These are phyloP conservation scores for Hydnomerulius pinastri DNA, from an alignment of 768 basidiomycete genomes.

Conservation along the genomic window DNA sequence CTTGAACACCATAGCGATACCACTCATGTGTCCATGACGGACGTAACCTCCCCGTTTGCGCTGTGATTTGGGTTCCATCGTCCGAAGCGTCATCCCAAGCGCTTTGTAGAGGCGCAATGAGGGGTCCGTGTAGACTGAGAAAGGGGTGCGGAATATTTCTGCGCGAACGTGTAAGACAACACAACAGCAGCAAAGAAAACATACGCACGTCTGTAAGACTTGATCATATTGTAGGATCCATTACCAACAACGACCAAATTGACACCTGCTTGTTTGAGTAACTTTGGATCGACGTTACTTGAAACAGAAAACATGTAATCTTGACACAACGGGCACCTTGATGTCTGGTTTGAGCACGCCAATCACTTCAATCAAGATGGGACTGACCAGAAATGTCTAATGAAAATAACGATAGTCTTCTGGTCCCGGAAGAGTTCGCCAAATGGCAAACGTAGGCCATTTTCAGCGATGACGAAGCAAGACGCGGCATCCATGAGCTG, in stretches of 20 bases:
- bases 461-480: conserved; percentile 64
- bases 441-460: conserved; percentile 66
- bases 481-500: conserved; percentile 64
- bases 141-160: conserved; percentile 73
- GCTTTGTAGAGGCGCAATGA: conserved; percentile 64
- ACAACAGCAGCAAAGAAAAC: not conserved
- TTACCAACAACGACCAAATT: conserved; percentile 77
- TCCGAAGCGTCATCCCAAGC: conserved; percentile 71
- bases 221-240: conserved; percentile 75
- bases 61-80: conserved; percentile 43
- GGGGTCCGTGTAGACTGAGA: conserved; percentile 81
- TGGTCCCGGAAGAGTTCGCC: conserved; percentile 61
- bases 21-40: conserved; percentile 62
- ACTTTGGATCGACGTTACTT: conserved; percentile 46
- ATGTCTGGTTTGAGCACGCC: not conserved
- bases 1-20: conserved; percentile 72
- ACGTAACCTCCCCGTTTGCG: conserved; percentile 59
- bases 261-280: conserved; percentile 50
- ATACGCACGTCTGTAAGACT: conserved; percentile 64
- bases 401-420: conserved; percentile 77
- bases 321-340: conserved; percentile 77
- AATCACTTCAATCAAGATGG: conserved; percentile 4
- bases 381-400: conserved; percentile 78
- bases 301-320: conserved; percentile 80
- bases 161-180: not conserved